Conservation (phyloP, 2,329 filamentous ascomycete genomes). For the Moelleriella libera region DNA sequence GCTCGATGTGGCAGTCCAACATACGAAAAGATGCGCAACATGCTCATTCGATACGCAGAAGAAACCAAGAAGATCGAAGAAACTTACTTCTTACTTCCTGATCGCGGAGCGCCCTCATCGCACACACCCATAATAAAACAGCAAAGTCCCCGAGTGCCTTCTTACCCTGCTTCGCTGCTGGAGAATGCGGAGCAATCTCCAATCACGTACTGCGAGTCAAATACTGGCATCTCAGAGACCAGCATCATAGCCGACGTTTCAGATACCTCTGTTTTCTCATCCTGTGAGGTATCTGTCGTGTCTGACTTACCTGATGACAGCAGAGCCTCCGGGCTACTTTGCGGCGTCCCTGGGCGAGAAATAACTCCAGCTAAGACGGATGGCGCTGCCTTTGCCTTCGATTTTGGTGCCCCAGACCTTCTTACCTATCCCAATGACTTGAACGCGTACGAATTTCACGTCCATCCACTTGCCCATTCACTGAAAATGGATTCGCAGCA, state of each 20-base stretch:
- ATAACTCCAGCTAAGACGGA: conserved; percentile 23
- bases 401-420: conserved; percentile 14
- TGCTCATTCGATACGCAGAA: conserved; percentile 16
- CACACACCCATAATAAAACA: no score
- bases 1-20: conserved; percentile 17
- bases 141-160: not conserved
- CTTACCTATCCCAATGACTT: conserved; percentile 19
- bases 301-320: conserved; percentile 4
- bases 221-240: not conserved
- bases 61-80: conserved; percentile 20
- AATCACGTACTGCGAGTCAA: not conserved
- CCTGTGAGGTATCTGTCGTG: not conserved
- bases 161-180: not conserved
- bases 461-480: conserved; percentile 20
- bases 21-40: conserved; percentile 14
- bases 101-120: no score
- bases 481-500: conserved; percentile 13
- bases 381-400: conserved; percentile 17
- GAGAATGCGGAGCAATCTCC: not conserved
- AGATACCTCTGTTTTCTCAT: conserved; percentile 2
- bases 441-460: conserved; percentile 17
- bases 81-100: conserved; percentile 12
- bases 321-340: conserved; percentile 10
- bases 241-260: conserved; percentile 2
- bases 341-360: conserved; percentile 23